Conservation (phyloP, 208 protist genomes). For the Wallacemonas sp. region DNA sequence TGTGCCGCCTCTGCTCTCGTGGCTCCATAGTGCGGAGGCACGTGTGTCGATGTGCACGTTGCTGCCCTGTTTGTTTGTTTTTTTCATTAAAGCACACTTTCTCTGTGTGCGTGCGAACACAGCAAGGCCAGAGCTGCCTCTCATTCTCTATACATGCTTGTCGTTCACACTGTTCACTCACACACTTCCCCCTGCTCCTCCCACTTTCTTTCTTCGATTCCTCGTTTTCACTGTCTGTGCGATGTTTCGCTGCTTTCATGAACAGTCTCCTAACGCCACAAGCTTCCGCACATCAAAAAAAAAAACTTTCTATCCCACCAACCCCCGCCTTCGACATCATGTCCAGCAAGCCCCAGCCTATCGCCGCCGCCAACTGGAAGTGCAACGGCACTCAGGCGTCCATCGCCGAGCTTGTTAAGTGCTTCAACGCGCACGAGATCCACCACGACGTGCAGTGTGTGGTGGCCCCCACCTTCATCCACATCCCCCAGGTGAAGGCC, state of each 20-base stretch:
- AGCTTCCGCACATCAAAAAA: conserved; percentile 8
- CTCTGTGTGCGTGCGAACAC: neutral
- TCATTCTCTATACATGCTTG: too few relatives aligned
- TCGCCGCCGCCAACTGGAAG: conserved; percentile 96
- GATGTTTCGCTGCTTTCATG: neutral
- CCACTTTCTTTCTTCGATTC: neutral
- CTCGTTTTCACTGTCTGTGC: conserved; percentile 5
- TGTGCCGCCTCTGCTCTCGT: too few relatives aligned
- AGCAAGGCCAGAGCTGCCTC: too few relatives aligned
- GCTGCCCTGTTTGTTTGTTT: neutral
- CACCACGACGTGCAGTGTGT: conserved; percentile 87
- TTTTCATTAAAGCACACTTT: conserved; percentile 8
- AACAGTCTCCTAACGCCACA: neutral
- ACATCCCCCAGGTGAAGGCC: conserved; percentile 72
- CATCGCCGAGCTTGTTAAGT: conserved; percentile 65
- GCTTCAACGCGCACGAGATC: conserved; percentile 68
- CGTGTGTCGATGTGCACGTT: neutral
- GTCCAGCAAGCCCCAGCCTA: conserved; percentile 82
- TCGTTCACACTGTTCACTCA: too few relatives aligned
- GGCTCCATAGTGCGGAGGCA: too few relatives aligned
- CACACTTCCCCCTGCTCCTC: neutral
- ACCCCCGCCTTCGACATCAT: conserved; percentile 22
- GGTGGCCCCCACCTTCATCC: conserved; percentile 79
- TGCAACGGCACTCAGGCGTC: conserved; percentile 88
- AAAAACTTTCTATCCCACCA: conserved; percentile 1